Percentiles rank a stretch among this genome's conserved stretches.
Evolutionary conservation across 805 yeast species (phyloP).

Genomic region (Schwanniomyces occidentalis): DNA sequence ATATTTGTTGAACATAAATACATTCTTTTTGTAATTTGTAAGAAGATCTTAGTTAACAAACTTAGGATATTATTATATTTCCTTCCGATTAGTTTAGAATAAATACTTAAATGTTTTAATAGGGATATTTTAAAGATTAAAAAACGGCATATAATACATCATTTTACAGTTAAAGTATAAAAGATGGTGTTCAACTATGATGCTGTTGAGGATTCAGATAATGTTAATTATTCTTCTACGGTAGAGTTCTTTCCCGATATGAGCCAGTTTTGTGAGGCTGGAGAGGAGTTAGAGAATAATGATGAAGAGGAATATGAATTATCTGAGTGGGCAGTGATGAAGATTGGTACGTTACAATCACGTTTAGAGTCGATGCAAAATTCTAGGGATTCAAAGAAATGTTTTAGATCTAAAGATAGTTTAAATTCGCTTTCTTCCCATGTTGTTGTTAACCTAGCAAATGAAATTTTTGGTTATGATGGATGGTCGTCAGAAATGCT

Average conservation of each 20-base stretch:
- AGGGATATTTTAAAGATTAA: no score
- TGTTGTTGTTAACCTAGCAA: constrained; percentile 41
- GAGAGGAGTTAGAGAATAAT: constrained; percentile 2
- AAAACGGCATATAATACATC: no score
- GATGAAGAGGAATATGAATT: constrained; percentile 14
- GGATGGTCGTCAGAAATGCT: constrained; percentile 56
- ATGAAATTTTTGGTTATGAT: constrained; percentile 53
- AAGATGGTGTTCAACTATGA: background rate
- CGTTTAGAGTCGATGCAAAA: constrained; percentile 40
- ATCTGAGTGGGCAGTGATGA: constrained; percentile 47
- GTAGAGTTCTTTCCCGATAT: constrained; percentile 25
- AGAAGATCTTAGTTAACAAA: no score
- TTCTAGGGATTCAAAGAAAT: constrained; percentile 13
- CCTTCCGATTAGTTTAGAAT: no score
- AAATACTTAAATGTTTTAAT: no score
- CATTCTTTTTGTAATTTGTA: no score
- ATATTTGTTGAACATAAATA: no score
- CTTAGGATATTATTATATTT: no score
- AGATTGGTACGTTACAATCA: constrained; percentile 50
- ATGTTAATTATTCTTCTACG: constrained; percentile 8
- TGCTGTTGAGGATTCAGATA: background rate
- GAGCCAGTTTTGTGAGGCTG: constrained; percentile 11
- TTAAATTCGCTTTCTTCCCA: constrained; percentile 12
- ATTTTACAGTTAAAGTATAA: no score
- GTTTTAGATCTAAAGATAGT: background rate